Base-by-base conservation (phyloP, 306 rosid genomes). In the Cucurbita moschata region DNA sequence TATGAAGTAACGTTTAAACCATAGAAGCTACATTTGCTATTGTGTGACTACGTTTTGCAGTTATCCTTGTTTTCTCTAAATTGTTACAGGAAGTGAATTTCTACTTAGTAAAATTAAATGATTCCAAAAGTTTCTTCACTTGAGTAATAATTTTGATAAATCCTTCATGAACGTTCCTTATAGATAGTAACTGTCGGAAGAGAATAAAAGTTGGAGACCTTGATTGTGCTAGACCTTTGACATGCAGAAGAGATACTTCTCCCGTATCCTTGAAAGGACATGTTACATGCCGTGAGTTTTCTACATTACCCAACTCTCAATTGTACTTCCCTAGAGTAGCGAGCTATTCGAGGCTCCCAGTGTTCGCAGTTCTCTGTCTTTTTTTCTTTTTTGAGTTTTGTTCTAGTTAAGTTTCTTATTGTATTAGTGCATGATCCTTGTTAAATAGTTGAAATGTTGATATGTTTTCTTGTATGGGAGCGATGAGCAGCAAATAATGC, bases 401-500 rank as follows among this genome's bases (percentile, higher is more conserved):
- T 68, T 35, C 40, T 50, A 18, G 18, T 54, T 54, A 19, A 19
- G 39, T 73, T 38, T 56, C 43, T 38, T 40, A 49, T 75, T 6
- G 35, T 39, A 11, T 64, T 38, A 40, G 52, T 13, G 10, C 70
- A 61, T 8, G 7, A 14, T 39, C 18, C 40, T 19, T 21, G 7
- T 14, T 11, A 54, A 71, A 59, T 56, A 26, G 23, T 49, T 73
- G 59, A 65, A 43, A 72, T 70, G 60, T 39, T 63, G 50, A 55
- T 49, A 60, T 30, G 35, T 51, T 40, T 30, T 64, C 75, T 82
- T 78, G 73, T 81, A 40, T 18, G 44, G 74, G 66, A 61, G 56
- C 51, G 23, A 74, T 83, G 76, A 77, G 77, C 76, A 86, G 85
- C 61, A 58, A 60, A 76, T 58, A 79, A 71, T 57, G 82, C 92